Percentiles rank a stretch among this genome's conserved stretches.
phyloP scores from a whole-genome alignment of 179 eudicot genomes.

The Vitellaria paradoxa region DNA sequence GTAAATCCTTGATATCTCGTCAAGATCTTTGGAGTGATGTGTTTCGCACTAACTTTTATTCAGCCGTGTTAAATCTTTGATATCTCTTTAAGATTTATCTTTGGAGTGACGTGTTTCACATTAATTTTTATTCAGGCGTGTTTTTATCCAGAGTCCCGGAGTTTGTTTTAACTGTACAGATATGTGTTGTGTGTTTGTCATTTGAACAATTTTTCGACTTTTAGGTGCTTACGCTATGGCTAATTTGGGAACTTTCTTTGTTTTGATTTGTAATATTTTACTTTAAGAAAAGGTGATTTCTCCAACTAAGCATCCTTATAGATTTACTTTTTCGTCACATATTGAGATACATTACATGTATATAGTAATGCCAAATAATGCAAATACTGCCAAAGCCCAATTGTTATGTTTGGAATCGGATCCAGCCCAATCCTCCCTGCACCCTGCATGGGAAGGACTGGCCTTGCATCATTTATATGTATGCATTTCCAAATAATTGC shows the following conservation, averaged over 20 bases:
- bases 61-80: background rate
- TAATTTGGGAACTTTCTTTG: background rate
- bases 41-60: background rate
- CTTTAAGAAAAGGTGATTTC: background rate
- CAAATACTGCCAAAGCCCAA: background rate
- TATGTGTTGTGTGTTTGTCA: background rate
- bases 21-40: background rate
- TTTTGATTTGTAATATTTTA: background rate
- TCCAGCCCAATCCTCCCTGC: background rate
- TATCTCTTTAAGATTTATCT: background rate
- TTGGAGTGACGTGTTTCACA: background rate
- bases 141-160: background rate
- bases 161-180: background rate
- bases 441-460: background rate
- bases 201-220: background rate
- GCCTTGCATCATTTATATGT: background rate
- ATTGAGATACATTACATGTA: background rate
- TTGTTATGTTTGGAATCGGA: background rate
- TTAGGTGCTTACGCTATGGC: background rate
- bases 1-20: no score
- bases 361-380: background rate
- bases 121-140: background rate
- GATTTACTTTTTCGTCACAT: background rate
- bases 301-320: background rate
- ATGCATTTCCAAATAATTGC: background rate